These are phyloP conservation scores for Coffea humblotiana DNA, from an alignment of 305 asterid species.

Conservation along the genomic window DNA sequence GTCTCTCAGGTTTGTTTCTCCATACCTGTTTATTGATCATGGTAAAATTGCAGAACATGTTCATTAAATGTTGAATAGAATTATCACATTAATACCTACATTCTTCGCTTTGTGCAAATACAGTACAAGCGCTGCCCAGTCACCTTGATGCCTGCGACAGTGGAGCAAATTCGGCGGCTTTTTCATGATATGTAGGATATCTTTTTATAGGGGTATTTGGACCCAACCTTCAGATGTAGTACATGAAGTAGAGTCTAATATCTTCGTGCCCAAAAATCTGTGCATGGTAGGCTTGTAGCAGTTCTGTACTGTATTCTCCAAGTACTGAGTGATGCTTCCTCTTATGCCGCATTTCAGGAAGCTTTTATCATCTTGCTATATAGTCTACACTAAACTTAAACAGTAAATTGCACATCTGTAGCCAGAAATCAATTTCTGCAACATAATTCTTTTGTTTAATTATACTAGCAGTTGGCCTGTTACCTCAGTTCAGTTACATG, in stretches of 20 bases:
- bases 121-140: conserved; percentile 98
- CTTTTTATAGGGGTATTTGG: not conserved
- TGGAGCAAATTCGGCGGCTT: conserved; percentile 91
- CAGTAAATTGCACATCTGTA: not conserved
- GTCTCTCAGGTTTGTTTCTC: conserved; percentile 70
- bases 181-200: conserved; percentile 66
- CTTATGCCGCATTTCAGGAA: not conserved
- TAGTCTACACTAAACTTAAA: not conserved
- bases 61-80: not conserved
- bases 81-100: not conserved
- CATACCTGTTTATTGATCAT: not conserved
- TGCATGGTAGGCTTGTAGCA: not conserved
- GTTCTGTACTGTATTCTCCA: not conserved
- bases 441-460: not conserved
- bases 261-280: not conserved
- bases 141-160: conserved; percentile 78
- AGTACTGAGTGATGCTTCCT: not conserved
- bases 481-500: not conserved
- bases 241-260: not conserved
- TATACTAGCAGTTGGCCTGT: not conserved
- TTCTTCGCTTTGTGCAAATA: conserved; percentile 15
- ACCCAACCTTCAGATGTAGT: not conserved
- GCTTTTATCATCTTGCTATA: too few species aligned
- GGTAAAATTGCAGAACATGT: not conserved
- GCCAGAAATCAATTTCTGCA: not conserved